Conservation (phyloP, 148 eudicot species). For the Gaultheria prostrata region DNA sequence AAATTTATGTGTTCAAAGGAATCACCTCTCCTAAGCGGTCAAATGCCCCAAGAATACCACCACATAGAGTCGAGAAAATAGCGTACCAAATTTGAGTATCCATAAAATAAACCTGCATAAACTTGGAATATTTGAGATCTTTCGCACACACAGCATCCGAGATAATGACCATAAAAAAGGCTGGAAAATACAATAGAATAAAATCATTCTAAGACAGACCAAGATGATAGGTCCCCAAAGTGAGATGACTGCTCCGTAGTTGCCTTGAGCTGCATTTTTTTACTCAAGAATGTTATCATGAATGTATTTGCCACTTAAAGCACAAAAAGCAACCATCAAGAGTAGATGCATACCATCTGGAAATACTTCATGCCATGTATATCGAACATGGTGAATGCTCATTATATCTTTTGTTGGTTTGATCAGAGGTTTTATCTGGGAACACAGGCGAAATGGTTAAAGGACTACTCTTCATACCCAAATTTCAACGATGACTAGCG, state of each 20-base stretch:
- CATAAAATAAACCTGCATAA: conserved; percentile 64
- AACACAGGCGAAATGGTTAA: conserved; percentile 5
- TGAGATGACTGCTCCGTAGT: conserved; percentile 62
- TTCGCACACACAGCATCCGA: neutral
- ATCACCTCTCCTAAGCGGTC: conserved; percentile 79
- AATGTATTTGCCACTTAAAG: neutral
- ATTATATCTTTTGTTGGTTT: conserved; percentile 63
- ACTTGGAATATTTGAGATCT: conserved; percentile 3
- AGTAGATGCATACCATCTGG: conserved; percentile 40
- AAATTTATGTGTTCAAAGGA: conserved; percentile 6
- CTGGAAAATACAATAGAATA: neutral
- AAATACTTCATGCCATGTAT: conserved; percentile 71
- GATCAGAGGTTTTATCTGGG: conserved; percentile 68
- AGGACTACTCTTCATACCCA: neutral
- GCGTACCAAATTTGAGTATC: conserved; percentile 78
- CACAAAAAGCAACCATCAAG: neutral
- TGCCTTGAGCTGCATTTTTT: conserved; percentile 47
- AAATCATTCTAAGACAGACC: conserved; percentile 32
- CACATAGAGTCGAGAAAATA: conserved; percentile 61
- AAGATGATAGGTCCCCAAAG: conserved; percentile 71
- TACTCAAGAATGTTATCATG: neutral
- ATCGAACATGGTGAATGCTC: conserved; percentile 29
- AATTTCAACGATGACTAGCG: neutral
- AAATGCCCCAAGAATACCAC: conserved; percentile 67
- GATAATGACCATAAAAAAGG: conserved; percentile 5